Base-by-base conservation (phyloP, 306 rosid genomes). In the Quercus parvula region DNA sequence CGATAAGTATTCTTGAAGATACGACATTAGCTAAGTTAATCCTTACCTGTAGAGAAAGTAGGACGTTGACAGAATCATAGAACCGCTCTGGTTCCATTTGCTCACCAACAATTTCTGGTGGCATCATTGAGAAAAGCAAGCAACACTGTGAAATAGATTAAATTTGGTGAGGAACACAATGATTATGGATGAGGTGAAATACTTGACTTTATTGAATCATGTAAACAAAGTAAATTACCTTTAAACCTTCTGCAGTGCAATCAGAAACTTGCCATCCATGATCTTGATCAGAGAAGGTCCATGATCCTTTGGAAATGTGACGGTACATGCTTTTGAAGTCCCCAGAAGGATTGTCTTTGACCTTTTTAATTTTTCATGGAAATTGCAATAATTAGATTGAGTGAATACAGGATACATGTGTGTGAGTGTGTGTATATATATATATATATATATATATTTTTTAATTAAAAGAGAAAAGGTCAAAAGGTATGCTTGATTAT, bases 231-330 rank as follows among this genome's bases (percentile, higher is more conserved):
- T 52, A 61, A 22, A 4, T 73, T 79, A 92, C 95, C 93, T 91
- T 91, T 28, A 92, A 77, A 76, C 85, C 91, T 69, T 92, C 97
- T 5, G 96, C 94, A 4, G 97, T 91, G 56, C 94, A 86, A 81
- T 92, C 97, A 27, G 98, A 93, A 85, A 88, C 89, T 82, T 91
- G 94, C 98, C 97, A 93, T 80, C 97, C 98, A 9, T 91, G 97
- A 76, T 93, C 98, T 71, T 82, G 87, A 59, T 93, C 94, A 7
- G 97, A 89, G 68, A 91, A 91, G 24, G 96, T 87, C 97, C 97
- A 93, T 1, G 91, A 70, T 17, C 97, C 97, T 80, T 91, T 93
- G 4, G 96, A 93, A 77, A 85, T 93, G 78, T 93, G 96, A 64
- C 96, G 90, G 77, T 85, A 5, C 96, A 91, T 91, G 46, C 84